Conservation (phyloP, 2,329 filamentous ascomycete species). For the Exophiala calicioides region DNA sequence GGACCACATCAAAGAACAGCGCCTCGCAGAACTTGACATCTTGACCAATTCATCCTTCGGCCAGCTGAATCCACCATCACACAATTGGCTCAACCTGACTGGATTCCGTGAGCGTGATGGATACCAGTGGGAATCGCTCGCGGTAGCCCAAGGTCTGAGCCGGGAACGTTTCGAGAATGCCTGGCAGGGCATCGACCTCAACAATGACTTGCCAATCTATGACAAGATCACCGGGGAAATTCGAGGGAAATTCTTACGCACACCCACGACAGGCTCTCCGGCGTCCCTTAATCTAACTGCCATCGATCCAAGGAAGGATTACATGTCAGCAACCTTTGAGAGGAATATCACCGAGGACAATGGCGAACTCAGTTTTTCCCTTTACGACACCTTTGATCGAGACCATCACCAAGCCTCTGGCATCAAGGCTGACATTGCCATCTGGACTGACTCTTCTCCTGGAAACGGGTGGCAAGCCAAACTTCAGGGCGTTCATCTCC, state of each 20-base stretch:
- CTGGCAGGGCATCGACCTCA: slow-evolving; percentile 45
- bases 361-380: slow-evolving; percentile 68
- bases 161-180: slow-evolving; percentile 56
- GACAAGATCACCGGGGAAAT: slow-evolving; percentile 76
- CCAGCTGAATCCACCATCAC: slow-evolving; percentile 49
- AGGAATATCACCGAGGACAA: slow-evolving; percentile 76
- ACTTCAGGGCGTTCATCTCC: slow-evolving; percentile 83
- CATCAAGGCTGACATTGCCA: slow-evolving; percentile 67
- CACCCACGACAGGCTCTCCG: slow-evolving; percentile 48
- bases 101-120: slow-evolving; percentile 74
- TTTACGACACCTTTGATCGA: slow-evolving; percentile 57
- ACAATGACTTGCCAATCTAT: slow-evolving; percentile 62
- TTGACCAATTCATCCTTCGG: slow-evolving; percentile 50
- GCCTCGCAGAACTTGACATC: slow-evolving; percentile 36
- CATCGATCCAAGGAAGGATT: slow-evolving; percentile 66
- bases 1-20: slow-evolving; percentile 46
- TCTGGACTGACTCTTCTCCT: slow-evolving; percentile 70
- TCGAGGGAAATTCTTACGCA: slow-evolving; percentile 72
- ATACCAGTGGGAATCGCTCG: slow-evolving; percentile 75
- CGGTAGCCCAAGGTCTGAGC: slow-evolving; percentile 22
- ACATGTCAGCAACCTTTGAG: slow-evolving; percentile 67
- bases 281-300: slow-evolving; percentile 64
- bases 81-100: slow-evolving; percentile 67
- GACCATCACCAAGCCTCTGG: slow-evolving; percentile 38
- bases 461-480: slow-evolving; percentile 78